Evolutionary conservation across 345 rosid species (phyloP).

Genomic region (Bruguiera gymnorhiza): DNA sequence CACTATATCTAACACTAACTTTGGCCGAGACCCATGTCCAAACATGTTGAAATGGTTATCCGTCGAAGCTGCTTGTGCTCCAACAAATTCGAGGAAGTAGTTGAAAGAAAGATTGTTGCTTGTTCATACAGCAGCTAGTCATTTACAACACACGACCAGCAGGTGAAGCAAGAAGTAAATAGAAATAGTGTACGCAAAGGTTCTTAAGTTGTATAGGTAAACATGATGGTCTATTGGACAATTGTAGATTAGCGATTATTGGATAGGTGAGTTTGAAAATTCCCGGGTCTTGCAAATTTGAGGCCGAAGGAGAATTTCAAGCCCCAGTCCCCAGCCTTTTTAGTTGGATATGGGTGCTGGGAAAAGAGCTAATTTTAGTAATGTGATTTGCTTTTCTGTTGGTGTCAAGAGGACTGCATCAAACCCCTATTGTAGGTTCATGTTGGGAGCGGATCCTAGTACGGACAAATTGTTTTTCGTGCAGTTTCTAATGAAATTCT

Average conservation of each 20-base stretch:
- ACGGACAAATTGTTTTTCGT: slow-evolving; percentile 21
- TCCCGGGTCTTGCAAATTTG: slow-evolving; percentile 37
- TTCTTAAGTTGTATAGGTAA: no score
- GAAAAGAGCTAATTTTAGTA: slow-evolving; percentile 21
- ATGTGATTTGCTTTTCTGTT: slow-evolving; percentile 27
- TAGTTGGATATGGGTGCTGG: slow-evolving; percentile 36
- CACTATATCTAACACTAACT: slow-evolving; percentile 71
- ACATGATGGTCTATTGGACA: slow-evolving; percentile 16
- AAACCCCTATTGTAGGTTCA: slow-evolving; percentile 31
- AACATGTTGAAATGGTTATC: slow-evolving; percentile 70
- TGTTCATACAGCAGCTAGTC: slow-evolving; percentile 22
- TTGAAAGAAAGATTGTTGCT: neutral
- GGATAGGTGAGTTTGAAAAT: slow-evolving; percentile 42
- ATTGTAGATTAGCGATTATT: slow-evolving; percentile 26
- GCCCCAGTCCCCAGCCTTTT: slow-evolving; percentile 42
- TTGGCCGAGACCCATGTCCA: slow-evolving; percentile 87
- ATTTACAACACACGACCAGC: slow-evolving; percentile 40
- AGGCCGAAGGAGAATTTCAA: slow-evolving; percentile 30
- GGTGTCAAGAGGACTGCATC: no score
- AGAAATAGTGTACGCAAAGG: no score
- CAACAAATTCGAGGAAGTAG: slow-evolving; percentile 42
- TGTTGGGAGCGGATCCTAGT: slow-evolving; percentile 53
- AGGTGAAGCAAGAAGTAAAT: no score
- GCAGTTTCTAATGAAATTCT: slow-evolving; percentile 15
- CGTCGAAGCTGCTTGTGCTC: slow-evolving; percentile 76